These are phyloP conservation scores for Cladosporium sp. DNA, from an alignment of 2,329 filamentous ascomycete species.

Conservation along the genomic window DNA sequence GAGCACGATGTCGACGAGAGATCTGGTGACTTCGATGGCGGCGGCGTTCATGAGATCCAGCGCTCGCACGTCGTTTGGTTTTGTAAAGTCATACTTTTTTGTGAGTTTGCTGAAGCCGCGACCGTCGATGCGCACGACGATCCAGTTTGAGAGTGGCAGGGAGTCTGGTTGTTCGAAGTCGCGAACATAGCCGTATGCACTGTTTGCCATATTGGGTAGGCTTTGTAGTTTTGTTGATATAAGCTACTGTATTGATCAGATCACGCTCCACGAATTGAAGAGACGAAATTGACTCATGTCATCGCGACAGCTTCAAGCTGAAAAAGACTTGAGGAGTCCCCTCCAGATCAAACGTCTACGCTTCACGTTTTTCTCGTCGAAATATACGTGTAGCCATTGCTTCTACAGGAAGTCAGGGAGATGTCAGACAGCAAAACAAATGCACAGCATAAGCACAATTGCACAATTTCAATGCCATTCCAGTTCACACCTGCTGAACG, in stretches of 20 bases:
- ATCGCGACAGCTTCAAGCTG: not conserved
- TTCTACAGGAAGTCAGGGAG: not conserved
- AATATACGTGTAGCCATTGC: not conserved
- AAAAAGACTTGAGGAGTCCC: not conserved
- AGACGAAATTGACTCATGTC: conserved; percentile 4
- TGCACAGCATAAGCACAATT: not conserved
- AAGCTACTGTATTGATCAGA: not conserved
- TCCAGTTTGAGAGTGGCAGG: conserved; percentile 89
- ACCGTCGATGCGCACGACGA: conserved; percentile 91
- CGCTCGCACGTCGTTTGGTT: conserved; percentile 87
- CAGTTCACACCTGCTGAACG: not conserved
- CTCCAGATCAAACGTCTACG: not conserved
- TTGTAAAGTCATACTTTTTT: conserved; percentile 71
- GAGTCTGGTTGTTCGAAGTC: conserved; percentile 79
- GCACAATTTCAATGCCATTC: not conserved
- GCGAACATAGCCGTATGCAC: conserved; percentile 82
- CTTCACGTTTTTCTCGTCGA: not conserved
- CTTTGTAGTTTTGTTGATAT: not conserved
- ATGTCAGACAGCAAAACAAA: not conserved
- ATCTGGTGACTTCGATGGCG: conserved; percentile 78
- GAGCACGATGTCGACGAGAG: conserved; percentile 80
- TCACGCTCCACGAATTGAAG: not conserved
- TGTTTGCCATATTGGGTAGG: conserved; percentile 50
- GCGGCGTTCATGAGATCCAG: conserved; percentile 93
- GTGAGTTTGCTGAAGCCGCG: conserved; percentile 80